These are phyloP conservation scores for Russula earlei DNA, from an alignment of 768 basidiomycete species.

Conservation along the genomic window DNA sequence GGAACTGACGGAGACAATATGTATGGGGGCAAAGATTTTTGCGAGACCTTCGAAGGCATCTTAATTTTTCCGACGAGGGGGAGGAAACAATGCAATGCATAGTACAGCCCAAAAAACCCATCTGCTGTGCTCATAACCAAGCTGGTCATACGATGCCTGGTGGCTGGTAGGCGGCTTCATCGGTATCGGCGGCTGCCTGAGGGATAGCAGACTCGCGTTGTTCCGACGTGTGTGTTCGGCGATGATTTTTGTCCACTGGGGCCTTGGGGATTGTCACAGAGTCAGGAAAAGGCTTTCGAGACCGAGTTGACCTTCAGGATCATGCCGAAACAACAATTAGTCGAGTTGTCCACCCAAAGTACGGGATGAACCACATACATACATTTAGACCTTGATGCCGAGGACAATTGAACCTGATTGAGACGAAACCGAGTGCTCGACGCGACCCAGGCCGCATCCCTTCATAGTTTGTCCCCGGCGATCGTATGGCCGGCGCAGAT, in stretches of 20 bases:
- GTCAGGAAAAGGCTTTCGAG: slow-evolving; percentile 91
- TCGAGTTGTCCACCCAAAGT: too few species aligned
- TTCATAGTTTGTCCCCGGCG: too few species aligned
- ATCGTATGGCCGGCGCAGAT: too few species aligned
- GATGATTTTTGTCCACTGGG: slow-evolving; percentile 82
- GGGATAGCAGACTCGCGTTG: slow-evolving; percentile 58
- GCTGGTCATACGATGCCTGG: slow-evolving; percentile 33
- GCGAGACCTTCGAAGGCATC: not conserved
- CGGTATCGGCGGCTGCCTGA: slow-evolving; percentile 39
- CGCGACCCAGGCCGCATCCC: too few species aligned
- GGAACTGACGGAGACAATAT: too few species aligned
- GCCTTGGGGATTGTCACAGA: slow-evolving; percentile 85
- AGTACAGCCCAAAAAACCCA: slow-evolving; percentile 32
- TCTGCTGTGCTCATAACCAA: slow-evolving; percentile 11
- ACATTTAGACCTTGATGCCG: too few species aligned
- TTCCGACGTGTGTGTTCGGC: slow-evolving; percentile 85
- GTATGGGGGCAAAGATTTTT: not conserved
- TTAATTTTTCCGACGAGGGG: not conserved
- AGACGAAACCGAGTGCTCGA: too few species aligned
- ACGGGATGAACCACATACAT: too few species aligned
- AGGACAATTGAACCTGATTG: too few species aligned
- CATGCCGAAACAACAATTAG: too few species aligned
- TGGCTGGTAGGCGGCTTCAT: slow-evolving; percentile 30
- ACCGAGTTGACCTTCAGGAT: slow-evolving; percentile 83
- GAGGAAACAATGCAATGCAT: slow-evolving; percentile 7